These are phyloP conservation scores for Hypomyces perniciosus DNA, from an alignment of 2,329 filamentous ascomycete genomes.

Conservation along the genomic window DNA sequence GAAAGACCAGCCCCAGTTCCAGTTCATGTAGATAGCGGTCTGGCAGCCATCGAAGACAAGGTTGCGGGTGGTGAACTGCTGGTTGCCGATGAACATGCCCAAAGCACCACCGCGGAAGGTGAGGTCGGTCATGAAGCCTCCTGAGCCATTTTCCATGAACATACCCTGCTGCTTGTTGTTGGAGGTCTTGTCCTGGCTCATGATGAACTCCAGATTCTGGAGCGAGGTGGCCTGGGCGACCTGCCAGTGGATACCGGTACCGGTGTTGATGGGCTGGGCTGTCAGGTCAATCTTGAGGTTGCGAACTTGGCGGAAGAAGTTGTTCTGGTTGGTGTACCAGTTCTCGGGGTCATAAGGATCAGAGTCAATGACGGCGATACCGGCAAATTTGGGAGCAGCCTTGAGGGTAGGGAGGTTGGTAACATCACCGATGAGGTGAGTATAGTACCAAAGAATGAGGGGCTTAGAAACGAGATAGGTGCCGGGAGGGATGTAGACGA, in stretches of 20 bases:
- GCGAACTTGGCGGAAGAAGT: slow-evolving; percentile 78
- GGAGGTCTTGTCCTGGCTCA: slow-evolving; percentile 59
- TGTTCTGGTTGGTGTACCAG: slow-evolving; percentile 76
- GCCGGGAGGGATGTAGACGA: slow-evolving; percentile 88
- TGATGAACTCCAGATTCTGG: slow-evolving; percentile 77
- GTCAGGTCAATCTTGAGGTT: slow-evolving; percentile 78
- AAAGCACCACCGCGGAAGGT: slow-evolving; percentile 76
- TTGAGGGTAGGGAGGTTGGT: slow-evolving; percentile 67
- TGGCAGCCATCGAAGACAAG: slow-evolving; percentile 75
- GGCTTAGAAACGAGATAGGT: slow-evolving; percentile 77
- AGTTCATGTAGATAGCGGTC: slow-evolving; percentile 83
- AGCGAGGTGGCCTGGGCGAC: slow-evolving; percentile 76
- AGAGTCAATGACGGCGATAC: slow-evolving; percentile 84
- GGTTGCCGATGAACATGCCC: slow-evolving; percentile 75
- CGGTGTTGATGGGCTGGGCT: slow-evolving; percentile 51
- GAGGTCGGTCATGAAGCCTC: slow-evolving; percentile 77
- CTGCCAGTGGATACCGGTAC: slow-evolving; percentile 77
- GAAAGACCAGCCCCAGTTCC: slow-evolving; percentile 85
- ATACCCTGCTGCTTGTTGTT: slow-evolving; percentile 68
- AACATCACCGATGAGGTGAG: slow-evolving; percentile 82
- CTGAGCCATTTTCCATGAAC: slow-evolving; percentile 81
- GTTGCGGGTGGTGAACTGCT: slow-evolving; percentile 84
- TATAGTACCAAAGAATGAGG: slow-evolving; percentile 85
- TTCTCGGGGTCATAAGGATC: slow-evolving; percentile 73
- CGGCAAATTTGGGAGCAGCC: slow-evolving; percentile 63